Conservation (phyloP, 2,329 filamentous ascomycete species). For the Alternaria sp. region DNA sequence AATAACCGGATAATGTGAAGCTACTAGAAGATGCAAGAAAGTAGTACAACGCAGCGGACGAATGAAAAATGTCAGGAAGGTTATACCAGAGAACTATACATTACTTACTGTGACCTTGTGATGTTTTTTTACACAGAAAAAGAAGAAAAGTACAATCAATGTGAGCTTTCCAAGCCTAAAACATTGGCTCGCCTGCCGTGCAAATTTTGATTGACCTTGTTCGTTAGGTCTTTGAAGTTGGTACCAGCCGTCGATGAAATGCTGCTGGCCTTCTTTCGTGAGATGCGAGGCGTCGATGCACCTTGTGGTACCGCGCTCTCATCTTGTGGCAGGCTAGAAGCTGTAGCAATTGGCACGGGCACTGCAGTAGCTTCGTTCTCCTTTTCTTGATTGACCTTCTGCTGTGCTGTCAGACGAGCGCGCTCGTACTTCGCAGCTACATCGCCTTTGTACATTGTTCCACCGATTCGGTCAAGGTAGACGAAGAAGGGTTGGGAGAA, state of each 20-base stretch:
- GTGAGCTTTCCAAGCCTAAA: constrained; percentile 56
- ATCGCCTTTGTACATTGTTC: constrained; percentile 80
- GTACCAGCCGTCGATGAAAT: constrained; percentile 51
- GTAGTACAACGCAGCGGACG: constrained; percentile 40
- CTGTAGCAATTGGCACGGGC: constrained; percentile 23
- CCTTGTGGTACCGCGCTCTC: constrained; percentile 39
- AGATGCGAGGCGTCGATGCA: constrained; percentile 51
- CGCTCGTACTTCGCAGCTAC: constrained; percentile 67
- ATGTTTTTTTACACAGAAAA: constrained; percentile 26
- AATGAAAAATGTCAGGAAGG: constrained; percentile 17
- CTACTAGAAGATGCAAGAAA: constrained; percentile 26
- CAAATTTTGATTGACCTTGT: constrained; percentile 57
- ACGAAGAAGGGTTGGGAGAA: constrained; percentile 93
- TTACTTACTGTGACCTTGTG: constrained; percentile 38
- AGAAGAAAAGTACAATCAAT: constrained; percentile 32
- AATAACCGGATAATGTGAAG: constrained; percentile 14
- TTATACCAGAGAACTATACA: constrained; percentile 45
- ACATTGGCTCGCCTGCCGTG: constrained; percentile 58
- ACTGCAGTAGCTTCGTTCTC: constrained; percentile 37
- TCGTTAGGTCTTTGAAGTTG: constrained; percentile 56
- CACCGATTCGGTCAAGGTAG: constrained; percentile 86
- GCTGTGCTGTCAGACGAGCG: constrained; percentile 64
- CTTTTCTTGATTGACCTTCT: constrained; percentile 62
- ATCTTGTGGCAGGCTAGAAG: constrained; percentile 33
- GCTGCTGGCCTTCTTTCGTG: constrained; percentile 54